These are phyloP conservation scores for Vanrija sp. DNA, from an alignment of 1,284 basidiomycete species.

Conservation along the genomic window DNA sequence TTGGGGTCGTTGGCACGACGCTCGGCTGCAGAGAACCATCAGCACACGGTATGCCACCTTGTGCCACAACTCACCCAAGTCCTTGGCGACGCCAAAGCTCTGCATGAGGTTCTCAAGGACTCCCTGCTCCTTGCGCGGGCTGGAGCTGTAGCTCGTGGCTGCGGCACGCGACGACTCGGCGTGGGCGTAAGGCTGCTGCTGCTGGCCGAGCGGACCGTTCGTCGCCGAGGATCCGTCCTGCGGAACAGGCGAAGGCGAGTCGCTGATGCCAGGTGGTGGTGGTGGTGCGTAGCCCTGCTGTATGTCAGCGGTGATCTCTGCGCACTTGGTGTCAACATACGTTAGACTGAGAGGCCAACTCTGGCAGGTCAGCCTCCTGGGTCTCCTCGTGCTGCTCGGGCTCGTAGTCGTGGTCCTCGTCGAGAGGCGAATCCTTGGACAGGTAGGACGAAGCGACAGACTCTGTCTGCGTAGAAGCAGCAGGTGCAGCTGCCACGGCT, in stretches of 20 bases:
- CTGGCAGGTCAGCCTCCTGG: too few relatives aligned
- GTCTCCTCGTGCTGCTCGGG: background rate
- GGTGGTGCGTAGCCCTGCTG: constrained; percentile 25
- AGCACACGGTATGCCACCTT: background rate
- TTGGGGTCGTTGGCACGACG: constrained; percentile 79
- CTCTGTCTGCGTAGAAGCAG: background rate
- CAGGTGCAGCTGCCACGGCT: constrained; percentile 8
- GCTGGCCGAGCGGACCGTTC: background rate
- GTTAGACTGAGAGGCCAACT: background rate
- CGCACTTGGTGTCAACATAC: background rate
- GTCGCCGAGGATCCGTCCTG: background rate
- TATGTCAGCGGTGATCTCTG: background rate
- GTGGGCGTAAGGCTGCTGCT: background rate
- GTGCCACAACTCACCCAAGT: constrained; percentile 1
- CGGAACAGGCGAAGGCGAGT: constrained; percentile 22
- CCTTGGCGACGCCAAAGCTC: constrained; percentile 84
- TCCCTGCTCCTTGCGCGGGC: constrained; percentile 32
- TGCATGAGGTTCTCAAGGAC: constrained; percentile 89
- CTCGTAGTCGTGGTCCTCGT: constrained; percentile 8
- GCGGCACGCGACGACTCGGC: constrained; percentile 53
- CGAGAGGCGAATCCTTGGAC: background rate
- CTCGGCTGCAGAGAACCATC: constrained; percentile 56
- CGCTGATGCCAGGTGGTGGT: constrained; percentile 25
- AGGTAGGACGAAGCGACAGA: background rate
- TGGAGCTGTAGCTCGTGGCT: constrained; percentile 56